Conservation (phyloP, 805 yeast genomes). For the Saccharomycopsis amapae region DNA sequence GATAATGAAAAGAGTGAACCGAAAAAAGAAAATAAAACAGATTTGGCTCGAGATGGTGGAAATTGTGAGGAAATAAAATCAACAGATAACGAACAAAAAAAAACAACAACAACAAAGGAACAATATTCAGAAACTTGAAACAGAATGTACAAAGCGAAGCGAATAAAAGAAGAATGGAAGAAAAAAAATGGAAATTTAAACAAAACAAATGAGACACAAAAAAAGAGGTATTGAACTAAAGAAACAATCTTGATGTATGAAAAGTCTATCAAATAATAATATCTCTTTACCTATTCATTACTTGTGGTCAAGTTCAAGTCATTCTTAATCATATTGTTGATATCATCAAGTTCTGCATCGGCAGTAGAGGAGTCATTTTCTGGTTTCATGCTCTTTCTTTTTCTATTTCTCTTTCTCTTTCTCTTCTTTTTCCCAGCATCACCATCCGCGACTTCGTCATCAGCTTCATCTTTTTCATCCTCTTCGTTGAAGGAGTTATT, state of each 20-base stretch:
- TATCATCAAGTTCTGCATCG: constrained; percentile 16
- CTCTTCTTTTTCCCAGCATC: constrained; percentile 11
- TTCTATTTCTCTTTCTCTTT: constrained; percentile 22
- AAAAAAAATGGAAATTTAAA: not conserved
- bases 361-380: constrained; percentile 8
- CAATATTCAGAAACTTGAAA: too few relatives aligned
- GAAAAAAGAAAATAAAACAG: too few relatives aligned
- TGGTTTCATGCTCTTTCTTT: constrained; percentile 15
- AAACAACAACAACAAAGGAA: too few relatives aligned
- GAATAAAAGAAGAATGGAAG: not conserved
- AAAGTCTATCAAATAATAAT: not conserved
- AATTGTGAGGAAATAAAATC: too few relatives aligned
- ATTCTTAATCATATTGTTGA: constrained; percentile 11
- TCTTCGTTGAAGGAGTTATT: constrained; percentile 3
- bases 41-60: too few relatives aligned
- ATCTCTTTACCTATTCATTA: not conserved
- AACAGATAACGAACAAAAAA: too few relatives aligned
- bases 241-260: not conserved
- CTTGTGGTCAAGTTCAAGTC: constrained; percentile 4
- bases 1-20: too few relatives aligned
- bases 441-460: constrained; percentile 7
- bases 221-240: not conserved
- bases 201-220: not conserved
- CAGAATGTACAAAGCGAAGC: too few relatives aligned
- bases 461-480: not conserved